A percentile compares a stretch with the other conserved stretches of the same genome.
Evolutionary conservation across 108 stramenopile genomes (phyloP).

Genomic region (Mayamaea pseudoterrestris): DNA sequence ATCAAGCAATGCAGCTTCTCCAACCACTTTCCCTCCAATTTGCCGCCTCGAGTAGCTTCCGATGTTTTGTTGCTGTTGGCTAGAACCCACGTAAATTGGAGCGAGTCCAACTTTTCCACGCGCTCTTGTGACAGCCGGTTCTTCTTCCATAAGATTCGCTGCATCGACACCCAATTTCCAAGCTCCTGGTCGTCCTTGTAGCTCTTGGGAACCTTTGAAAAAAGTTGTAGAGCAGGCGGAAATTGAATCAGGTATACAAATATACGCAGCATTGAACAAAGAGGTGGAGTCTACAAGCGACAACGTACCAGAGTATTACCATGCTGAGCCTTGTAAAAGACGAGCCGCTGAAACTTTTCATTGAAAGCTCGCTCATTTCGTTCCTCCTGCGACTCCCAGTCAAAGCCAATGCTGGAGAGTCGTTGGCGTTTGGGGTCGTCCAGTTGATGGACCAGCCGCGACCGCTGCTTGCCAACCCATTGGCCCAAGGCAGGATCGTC

Average conservation of each 20-base stretch:
- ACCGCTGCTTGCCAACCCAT: slow-evolving; percentile 25
- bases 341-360: slow-evolving; percentile 24
- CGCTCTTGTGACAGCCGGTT: background rate
- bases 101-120: background rate
- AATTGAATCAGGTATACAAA: too few relatives aligned
- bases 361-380: slow-evolving; percentile 35
- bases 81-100: background rate
- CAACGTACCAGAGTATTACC: too few relatives aligned
- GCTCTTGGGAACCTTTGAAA: too few relatives aligned
- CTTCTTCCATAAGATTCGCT: background rate
- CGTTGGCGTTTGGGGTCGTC: slow-evolving; percentile 16
- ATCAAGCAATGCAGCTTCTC: slow-evolving; percentile 15
- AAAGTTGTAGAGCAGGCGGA: too few relatives aligned
- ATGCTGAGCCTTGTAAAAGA: too few relatives aligned
- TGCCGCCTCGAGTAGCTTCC: background rate
- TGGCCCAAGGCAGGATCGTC: slow-evolving; percentile 23
- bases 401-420: slow-evolving; percentile 36
- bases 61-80: background rate
- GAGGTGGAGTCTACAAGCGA: too few relatives aligned
- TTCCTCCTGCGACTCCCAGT: slow-evolving; percentile 33
- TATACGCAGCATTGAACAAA: too few relatives aligned
- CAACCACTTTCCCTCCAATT: slow-evolving; percentile 5
- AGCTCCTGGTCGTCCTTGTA: slow-evolving; percentile 22
- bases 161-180: background rate
- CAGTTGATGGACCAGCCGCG: background rate